Base-by-base conservation (phyloP, 192 early-diverging fungal species). In the Coemansia furcata region DNA sequence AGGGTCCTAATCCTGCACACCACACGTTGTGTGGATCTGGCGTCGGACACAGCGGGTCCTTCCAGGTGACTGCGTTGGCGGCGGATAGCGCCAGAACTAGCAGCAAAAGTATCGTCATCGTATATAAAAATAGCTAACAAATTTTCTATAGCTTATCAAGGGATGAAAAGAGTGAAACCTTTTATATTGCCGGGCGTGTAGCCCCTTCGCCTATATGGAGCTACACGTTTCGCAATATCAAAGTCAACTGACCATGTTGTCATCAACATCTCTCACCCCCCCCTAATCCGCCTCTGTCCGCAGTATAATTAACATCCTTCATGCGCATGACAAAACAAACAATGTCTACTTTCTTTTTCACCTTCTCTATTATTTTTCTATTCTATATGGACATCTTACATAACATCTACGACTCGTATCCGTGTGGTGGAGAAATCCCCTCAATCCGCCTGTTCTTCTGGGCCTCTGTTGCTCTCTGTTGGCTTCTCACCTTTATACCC, bases 31-130 rank as follows among this genome's bases (percentile, higher is more conserved):
- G 32, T 5, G 67, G 52, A 46, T 81, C 73, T 26, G 44, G 62
- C 10, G 73, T 81, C 8, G 78, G 78, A 21, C 78, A 81, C 2
- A 81, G 67, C 23, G 78, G 78, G 29, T 80, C 54, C 4, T 6
- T 9, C 19, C 26, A 26, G 2, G 71, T 17, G 3, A 29, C 23
- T 54, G 49, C 10, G 46, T 4, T n/a, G 1, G 46, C 46, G 4
- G 19, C 17, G 46, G 46, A 44, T 38, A 36, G 54, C 17, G n/a
- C 29, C 36, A 38, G 37, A 37, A 26, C 10, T 42, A 21, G 23
- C 14, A 58, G 52, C 39, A 19, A 42, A 19, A 47, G n/a, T 17
- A 44, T 21, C 19, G 17, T 21, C 46, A 23, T 46, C n/a, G 14
- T 46, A 46, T n/a, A 19, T 19, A 46, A 14, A 4, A 46, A 19